Base-by-base conservation (phyloP, 805 yeast species). In the Ogataea salicorniae region DNA sequence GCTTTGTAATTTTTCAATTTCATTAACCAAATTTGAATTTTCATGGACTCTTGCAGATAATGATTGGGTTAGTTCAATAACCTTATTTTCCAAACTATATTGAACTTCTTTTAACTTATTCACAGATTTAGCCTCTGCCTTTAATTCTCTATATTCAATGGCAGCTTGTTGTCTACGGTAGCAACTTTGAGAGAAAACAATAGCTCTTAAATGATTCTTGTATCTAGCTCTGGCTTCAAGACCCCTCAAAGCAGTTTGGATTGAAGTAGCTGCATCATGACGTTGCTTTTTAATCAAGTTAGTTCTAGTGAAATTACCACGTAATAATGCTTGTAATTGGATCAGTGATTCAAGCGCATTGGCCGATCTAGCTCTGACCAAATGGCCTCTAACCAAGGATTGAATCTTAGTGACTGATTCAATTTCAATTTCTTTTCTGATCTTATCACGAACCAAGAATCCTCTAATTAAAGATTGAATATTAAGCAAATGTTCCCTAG, bases 41-140 rank as follows among this genome's bases (percentile, higher is more conserved):
- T 89, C 97, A 55, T 81, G 87, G 23, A 86, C 83, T 64, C 88
- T 87, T 35, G 81, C 69, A 0, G 96, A 80, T 51, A 92, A 74
- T 13, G 84, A 78, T 61, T 92, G 95, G 4, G 97, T 92, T 57
- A 94, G 79, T 67, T 91, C 95, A 55, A 94, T 90, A n/a, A 95
- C 97, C 74, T 95, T 94, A 69, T 94, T 94, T 68, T 94, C 99
- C 60, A 95, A 77, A 64, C 86, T 81, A 70, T 89, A 94, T 59
- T 95, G 90, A 37, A 88, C 95, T 65, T 92, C 96, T 67, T 88
- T 81, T 72, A 88, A 77, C 62, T 85, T 95, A 63, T 84, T 84
- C 40, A 89, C 95, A 15, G 96, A 88, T 64, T 88, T 88, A 31
- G 97, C 96, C 54, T 94, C 98, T n/a, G 76, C 76, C 63, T 81